Conservation (phyloP, 306 rosid species). For the Prunus fruticosa region DNA sequence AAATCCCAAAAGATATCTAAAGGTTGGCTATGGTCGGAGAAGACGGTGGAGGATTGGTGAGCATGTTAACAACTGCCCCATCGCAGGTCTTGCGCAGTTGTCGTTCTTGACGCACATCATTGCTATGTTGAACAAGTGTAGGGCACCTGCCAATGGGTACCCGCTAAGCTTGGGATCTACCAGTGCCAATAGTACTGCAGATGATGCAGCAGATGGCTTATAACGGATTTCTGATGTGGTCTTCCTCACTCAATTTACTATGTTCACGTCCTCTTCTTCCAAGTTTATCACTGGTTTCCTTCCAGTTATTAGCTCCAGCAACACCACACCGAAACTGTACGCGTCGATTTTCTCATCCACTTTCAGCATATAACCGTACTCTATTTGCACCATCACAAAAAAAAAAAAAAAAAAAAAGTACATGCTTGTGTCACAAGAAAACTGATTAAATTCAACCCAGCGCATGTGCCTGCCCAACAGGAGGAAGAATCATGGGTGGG, state of each 20-base stretch:
- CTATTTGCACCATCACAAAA: constrained; percentile 25
- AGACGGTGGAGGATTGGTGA: constrained; percentile 62
- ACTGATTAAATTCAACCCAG: too few relatives aligned
- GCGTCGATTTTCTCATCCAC: constrained; percentile 96
- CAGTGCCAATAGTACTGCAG: constrained; percentile 44
- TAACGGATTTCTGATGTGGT: constrained; percentile 34
- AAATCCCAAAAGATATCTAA: constrained; percentile 1
- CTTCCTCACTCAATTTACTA: constrained; percentile 74
- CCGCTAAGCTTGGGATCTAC: constrained; percentile 40
- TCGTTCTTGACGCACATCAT: constrained; percentile 85
- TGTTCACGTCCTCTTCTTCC: constrained; percentile 83
- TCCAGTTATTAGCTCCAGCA: constrained; percentile 78
- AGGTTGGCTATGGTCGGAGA: constrained; percentile 45
- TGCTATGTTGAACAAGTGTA: constrained; percentile 75
- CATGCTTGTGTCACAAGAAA: too few relatives aligned
- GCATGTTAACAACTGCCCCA: constrained; percentile 92
- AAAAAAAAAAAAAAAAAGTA: too few relatives aligned
- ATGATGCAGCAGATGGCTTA: constrained; percentile 41
- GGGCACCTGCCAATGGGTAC: constrained; percentile 33
- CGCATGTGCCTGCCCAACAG: too few relatives aligned
- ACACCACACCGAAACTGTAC: constrained; percentile 86
- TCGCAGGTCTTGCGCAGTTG: constrained; percentile 68
- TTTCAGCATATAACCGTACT: constrained; percentile 84
- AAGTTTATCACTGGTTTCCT: constrained; percentile 78
- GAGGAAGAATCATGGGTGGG: too few relatives aligned